phyloP scores from a whole-genome alignment of 2,329 filamentous ascomycete species.

The Monosporascus sp. region DNA sequence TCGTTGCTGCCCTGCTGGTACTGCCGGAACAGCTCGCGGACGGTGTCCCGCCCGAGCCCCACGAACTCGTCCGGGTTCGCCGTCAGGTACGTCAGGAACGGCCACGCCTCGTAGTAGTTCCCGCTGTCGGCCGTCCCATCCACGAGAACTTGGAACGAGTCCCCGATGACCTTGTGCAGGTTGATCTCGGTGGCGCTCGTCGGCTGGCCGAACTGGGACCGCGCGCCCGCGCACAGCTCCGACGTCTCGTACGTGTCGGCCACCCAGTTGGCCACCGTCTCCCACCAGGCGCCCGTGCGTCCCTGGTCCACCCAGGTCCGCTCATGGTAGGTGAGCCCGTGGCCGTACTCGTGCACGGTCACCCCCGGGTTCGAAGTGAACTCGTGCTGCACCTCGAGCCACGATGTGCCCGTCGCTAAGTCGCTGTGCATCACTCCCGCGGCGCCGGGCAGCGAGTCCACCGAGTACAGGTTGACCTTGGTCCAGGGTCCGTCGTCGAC shows the following conservation, averaged over 20 bases:
- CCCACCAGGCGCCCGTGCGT: slow-evolving; percentile 45
- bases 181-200: slow-evolving; percentile 34
- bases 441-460: slow-evolving; percentile 30
- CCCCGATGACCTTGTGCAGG: slow-evolving; percentile 38
- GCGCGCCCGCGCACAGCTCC: slow-evolving; percentile 34
- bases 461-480: slow-evolving; percentile 43
- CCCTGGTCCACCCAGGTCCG: slow-evolving; percentile 39
- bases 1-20: slow-evolving; percentile 42
- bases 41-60: slow-evolving; percentile 34
- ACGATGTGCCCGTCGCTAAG: slow-evolving; percentile 32
- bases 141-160: slow-evolving; percentile 43
- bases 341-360: slow-evolving; percentile 46
- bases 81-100: slow-evolving; percentile 42
- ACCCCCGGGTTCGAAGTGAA: slow-evolving; percentile 34
- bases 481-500: slow-evolving; percentile 33
- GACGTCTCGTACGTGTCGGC: slow-evolving; percentile 44
- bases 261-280: slow-evolving; percentile 45
- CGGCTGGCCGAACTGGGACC: slow-evolving; percentile 30
- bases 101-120: slow-evolving; percentile 50
- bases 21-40: slow-evolving; percentile 37
- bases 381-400: slow-evolving; percentile 35
- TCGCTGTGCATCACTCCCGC: slow-evolving; percentile 40
- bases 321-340: slow-evolving; percentile 41
- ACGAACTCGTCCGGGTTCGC: slow-evolving; percentile 41
- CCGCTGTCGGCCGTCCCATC: slow-evolving; percentile 34